Evolutionary conservation across 805 yeast genomes (phyloP).

Genomic region (Monosporozyma unispora): DNA sequence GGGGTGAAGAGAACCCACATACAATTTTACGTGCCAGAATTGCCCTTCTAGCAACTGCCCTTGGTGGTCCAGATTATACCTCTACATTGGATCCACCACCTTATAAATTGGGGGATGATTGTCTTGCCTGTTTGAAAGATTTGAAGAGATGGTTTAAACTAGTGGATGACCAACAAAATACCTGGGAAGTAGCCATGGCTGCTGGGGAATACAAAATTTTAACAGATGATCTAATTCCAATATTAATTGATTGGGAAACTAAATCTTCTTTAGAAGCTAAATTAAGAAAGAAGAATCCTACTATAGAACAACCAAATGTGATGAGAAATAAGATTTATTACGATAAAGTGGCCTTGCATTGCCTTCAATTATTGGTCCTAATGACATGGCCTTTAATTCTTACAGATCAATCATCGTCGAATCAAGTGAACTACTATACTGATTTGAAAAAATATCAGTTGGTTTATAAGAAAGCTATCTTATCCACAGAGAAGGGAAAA

Average conservation of each 20-base stretch:
- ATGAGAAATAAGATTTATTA: slow-evolving; percentile 23
- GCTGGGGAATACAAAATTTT: slow-evolving; percentile 75
- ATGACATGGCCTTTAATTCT: slow-evolving; percentile 79
- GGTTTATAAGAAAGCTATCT: slow-evolving; percentile 57
- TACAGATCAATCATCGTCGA: slow-evolving; percentile 47
- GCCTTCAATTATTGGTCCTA: slow-evolving; percentile 71
- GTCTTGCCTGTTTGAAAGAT: slow-evolving; percentile 71
- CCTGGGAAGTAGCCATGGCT: slow-evolving; percentile 80
- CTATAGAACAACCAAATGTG: slow-evolving; percentile 10
- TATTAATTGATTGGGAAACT: slow-evolving; percentile 64
- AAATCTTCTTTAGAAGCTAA: slow-evolving; percentile 23
- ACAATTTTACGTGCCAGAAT: slow-evolving; percentile 57
- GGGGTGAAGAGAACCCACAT: slow-evolving; percentile 9
- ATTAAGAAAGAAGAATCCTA: slow-evolving; percentile 15
- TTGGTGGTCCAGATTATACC: slow-evolving; percentile 80
- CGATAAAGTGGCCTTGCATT: slow-evolving; percentile 60
- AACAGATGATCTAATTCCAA: slow-evolving; percentile 60
- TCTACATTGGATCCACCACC: slow-evolving; percentile 39
- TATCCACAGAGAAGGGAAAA: slow-evolving; percentile 49
- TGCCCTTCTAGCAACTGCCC: slow-evolving; percentile 71
- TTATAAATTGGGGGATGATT: slow-evolving; percentile 77
- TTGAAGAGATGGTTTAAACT: slow-evolving; percentile 78
- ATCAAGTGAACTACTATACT: slow-evolving; percentile 49
- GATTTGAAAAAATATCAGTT: slow-evolving; percentile 60
- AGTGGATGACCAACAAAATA: slow-evolving; percentile 63